Base-by-base conservation (phyloP, 176 grass and related monocot genomes). In the Pontederia paniculata region DNA sequence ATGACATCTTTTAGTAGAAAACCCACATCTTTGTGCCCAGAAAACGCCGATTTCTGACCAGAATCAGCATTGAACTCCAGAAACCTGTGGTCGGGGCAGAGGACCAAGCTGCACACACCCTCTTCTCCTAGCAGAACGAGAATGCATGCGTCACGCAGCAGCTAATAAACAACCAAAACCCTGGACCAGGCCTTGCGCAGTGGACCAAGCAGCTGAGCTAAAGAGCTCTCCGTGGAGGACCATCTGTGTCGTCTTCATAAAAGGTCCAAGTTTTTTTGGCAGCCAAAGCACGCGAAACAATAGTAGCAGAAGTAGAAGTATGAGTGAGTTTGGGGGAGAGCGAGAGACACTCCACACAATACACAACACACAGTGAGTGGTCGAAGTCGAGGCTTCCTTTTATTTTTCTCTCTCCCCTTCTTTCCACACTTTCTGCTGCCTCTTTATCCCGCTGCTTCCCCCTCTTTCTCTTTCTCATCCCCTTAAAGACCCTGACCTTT, bases 401-500 rank as follows among this genome's bases (percentile, higher is more conserved):
- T 45, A 47, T 65, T 62, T 50, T 44, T 44, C 62, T 72, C 70
- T 71, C 66, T n/a, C n/a, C n/a, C 48, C 66, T 64, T 53, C 57
- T 73, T 73, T 59, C 65, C 55, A 71, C 28, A 37, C 28, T 37
- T 37, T 37, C 28, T 37, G 28, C 28, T 37, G 28, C 28, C 28
- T 37, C 28, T 37, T 37, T 37, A 37, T 37, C 28, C 28, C 28
- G 28, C 28, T 37, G 28, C 28, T 37, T 37, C 7, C 28, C n/a
- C 28, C 62, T 72, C 70, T 71, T 71, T 37, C 28, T 6, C 3
- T 37, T 37, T 37, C 28, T 37, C 28, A 37, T 37, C 28, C 61
- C 67, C 58, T 21, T 57, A 85, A 89, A 89, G 89, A 89, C 70
- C 73, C 78, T 69, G 78, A 83, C 67, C 89, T 95, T 95, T 95